phyloP scores from a whole-genome alignment of 768 basidiomycete genomes.

The Suillus lakei region DNA sequence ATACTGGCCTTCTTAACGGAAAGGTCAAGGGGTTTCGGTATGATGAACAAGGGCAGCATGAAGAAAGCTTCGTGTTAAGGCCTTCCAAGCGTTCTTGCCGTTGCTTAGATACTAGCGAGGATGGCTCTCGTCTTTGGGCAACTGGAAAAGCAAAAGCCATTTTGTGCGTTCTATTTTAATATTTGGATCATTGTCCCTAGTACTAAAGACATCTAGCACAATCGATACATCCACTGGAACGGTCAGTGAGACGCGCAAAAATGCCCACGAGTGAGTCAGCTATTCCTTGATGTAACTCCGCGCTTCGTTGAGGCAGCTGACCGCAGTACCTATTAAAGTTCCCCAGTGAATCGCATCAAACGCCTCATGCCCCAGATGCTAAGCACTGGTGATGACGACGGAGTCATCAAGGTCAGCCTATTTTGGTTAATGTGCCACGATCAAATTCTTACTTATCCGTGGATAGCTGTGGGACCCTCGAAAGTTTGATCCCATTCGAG shows the following conservation, averaged over 20 bases:
- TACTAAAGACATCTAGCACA: constrained; percentile 46
- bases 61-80: constrained; percentile 61
- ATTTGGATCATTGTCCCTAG: constrained; percentile 1
- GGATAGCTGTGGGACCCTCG: constrained; percentile 89
- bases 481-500: constrained; percentile 61
- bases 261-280: constrained; percentile 70
- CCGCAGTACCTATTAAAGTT: constrained; percentile 50
- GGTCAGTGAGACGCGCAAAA: constrained; percentile 48
- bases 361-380: constrained; percentile 71
- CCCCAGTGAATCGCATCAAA: constrained; percentile 86
- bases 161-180: constrained; percentile 55
- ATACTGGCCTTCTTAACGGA: constrained; percentile 80
- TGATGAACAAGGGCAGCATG: constrained; percentile 66
- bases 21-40: constrained; percentile 83
- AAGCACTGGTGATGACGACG: constrained; percentile 92
- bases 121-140: constrained; percentile 73
- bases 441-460: not conserved
- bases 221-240: constrained; percentile 69
- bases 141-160: constrained; percentile 84
- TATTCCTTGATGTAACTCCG: constrained; percentile 11
- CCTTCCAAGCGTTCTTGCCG: constrained; percentile 88
- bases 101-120: constrained; percentile 65
- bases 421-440: not conserved
- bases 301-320: constrained; percentile 30
- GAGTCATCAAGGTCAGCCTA: constrained; percentile 79